A percentile compares a stretch with the other conserved stretches of the same genome.
phyloP scores from a whole-genome alignment of 2,329 filamentous ascomycete genomes.

The Huntiella bhutanensis region DNA sequence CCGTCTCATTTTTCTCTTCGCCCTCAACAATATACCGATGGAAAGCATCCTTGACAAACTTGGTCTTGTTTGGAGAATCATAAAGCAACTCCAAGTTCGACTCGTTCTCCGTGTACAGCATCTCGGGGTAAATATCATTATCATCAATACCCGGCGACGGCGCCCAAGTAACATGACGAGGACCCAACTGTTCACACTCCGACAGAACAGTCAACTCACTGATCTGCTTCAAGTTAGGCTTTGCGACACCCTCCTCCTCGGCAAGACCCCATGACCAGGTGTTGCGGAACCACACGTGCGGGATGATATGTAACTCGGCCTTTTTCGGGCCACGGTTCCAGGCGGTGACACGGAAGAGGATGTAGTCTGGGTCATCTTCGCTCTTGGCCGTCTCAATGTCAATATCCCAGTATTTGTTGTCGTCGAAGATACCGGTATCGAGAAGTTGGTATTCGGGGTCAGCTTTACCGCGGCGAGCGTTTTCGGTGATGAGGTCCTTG shows the following conservation, averaged over 20 bases:
- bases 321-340: constrained; percentile 89
- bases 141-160: constrained; percentile 67
- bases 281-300: constrained; percentile 93
- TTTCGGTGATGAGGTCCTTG: constrained; percentile 69
- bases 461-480: constrained; percentile 52
- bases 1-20: constrained; percentile 44
- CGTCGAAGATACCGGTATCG: constrained; percentile 74
- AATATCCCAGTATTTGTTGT: constrained; percentile 90
- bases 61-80: constrained; percentile 55
- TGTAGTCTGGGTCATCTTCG: constrained; percentile 72
- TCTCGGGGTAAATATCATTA: constrained; percentile 64
- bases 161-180: constrained; percentile 67
- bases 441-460: constrained; percentile 84
- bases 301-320: constrained; percentile 80
- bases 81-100: constrained; percentile 71
- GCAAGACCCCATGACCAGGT: constrained; percentile 92
- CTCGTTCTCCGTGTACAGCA: constrained; percentile 91
- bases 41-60: constrained; percentile 90
- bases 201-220: constrained; percentile 23
- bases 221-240: constrained; percentile 55
- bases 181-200: constrained; percentile 49
- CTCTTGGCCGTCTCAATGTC: constrained; percentile 95
- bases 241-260: constrained; percentile 55
- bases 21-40: constrained; percentile 71
- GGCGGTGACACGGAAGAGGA: constrained; percentile 84